phyloP scores from a whole-genome alignment of 176 grass and related monocot genomes.

The Thalia dealbata region DNA sequence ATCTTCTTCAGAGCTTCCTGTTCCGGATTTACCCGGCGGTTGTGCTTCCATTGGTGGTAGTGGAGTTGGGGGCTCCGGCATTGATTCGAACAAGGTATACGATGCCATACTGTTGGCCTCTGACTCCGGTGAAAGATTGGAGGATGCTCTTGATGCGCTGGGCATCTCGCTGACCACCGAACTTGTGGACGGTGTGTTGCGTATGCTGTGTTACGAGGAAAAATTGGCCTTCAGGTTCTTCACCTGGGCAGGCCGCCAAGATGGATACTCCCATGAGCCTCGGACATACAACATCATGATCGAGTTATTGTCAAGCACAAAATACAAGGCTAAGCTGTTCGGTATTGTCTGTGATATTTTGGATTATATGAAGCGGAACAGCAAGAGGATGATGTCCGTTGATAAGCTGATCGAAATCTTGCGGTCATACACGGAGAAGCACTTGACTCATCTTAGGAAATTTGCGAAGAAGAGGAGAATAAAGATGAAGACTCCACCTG shows the following conservation, averaged over 20 bases:
- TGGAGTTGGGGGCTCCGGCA: background rate
- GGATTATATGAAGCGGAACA: slow-evolving; percentile 75
- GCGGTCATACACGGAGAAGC: slow-evolving; percentile 53
- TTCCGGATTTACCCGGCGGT: slow-evolving; percentile 7
- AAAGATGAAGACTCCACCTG: slow-evolving; percentile 48
- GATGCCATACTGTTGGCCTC: slow-evolving; percentile 23
- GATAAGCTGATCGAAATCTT: slow-evolving; percentile 50
- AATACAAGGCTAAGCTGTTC: slow-evolving; percentile 73
- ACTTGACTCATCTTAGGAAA: slow-evolving; percentile 60
- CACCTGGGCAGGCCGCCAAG: slow-evolving; percentile 48
- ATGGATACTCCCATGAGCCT: slow-evolving; percentile 52
- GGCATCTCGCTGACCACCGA: slow-evolving; percentile 44
- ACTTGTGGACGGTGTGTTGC: slow-evolving; percentile 54
- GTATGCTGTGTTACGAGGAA: slow-evolving; percentile 73
- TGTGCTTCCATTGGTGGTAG: slow-evolving; percentile 11
- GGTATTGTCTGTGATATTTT: slow-evolving; percentile 72
- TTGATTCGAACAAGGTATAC: slow-evolving; percentile 22
- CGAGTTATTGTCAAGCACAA: slow-evolving; percentile 77
- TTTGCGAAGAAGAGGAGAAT: slow-evolving; percentile 62
- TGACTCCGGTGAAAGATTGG: slow-evolving; percentile 5
- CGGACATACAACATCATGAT: slow-evolving; percentile 65
- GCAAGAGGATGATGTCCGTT: slow-evolving; percentile 36
- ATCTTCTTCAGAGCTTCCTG: slow-evolving; percentile 7
- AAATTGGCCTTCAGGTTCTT: slow-evolving; percentile 85
- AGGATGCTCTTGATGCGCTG: slow-evolving; percentile 26